Percentiles rank a stretch among this genome's conserved stretches.
phyloP scores from a whole-genome alignment of 768 basidiomycete genomes.

The Amanita fuliginea region DNA sequence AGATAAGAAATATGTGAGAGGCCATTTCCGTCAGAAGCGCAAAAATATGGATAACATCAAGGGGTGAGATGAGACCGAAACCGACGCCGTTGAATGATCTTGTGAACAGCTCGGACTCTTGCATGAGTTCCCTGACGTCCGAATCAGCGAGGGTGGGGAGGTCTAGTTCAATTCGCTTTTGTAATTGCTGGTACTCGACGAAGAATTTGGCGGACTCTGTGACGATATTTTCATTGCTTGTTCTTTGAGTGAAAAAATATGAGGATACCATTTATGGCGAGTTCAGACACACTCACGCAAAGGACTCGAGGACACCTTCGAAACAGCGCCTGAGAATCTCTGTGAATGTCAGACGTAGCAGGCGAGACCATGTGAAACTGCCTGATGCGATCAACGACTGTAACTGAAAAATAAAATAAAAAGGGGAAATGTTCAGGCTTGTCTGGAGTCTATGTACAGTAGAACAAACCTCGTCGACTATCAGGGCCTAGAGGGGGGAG shows the following conservation, averaged over 20 bases:
- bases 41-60: constrained; percentile 68
- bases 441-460: constrained; percentile 6
- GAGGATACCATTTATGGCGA: constrained; percentile 7
- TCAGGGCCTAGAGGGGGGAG: constrained; percentile 40
- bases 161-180: constrained; percentile 67
- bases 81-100: constrained; percentile 70
- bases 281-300: constrained; percentile 48
- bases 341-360: constrained; percentile 44
- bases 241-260: constrained; percentile 24
- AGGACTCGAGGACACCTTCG: constrained; percentile 57
- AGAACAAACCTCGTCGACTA: constrained; percentile 66
- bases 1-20: constrained; percentile 60
- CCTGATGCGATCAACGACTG: constrained; percentile 60
- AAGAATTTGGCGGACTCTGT: constrained; percentile 62
- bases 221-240: constrained; percentile 63
- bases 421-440: neutral
- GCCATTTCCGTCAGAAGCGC: constrained; percentile 60
- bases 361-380: constrained; percentile 59
- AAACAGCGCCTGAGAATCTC: constrained; percentile 54
- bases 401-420: constrained; percentile 33
- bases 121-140: constrained; percentile 62
- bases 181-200: constrained; percentile 71
- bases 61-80: constrained; percentile 71
- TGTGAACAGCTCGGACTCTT: constrained; percentile 78
- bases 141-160: constrained; percentile 72